A percentile compares a stretch with the other conserved stretches of the same genome.
Evolutionary conservation across 306 rosid genomes (phyloP).

Genomic region (Fagus crenata): DNA sequence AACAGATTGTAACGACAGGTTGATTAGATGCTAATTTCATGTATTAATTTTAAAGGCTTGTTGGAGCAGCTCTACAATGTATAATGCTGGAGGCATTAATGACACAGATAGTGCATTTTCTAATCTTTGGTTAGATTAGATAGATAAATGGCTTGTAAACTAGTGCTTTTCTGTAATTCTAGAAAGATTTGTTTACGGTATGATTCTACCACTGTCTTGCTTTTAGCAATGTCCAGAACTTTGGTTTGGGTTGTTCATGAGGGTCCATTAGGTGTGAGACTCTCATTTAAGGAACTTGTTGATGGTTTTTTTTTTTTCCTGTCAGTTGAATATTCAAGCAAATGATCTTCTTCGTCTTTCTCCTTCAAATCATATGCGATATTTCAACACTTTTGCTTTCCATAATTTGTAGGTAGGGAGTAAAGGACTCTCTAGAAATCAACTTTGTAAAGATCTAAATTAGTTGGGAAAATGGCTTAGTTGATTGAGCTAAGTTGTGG

Average conservation of each 20-base stretch:
- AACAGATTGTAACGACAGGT: no score
- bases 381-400: background rate
- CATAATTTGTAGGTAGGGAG: background rate
- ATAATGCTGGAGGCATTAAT: no score
- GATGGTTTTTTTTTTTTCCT: background rate
- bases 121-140: no score
- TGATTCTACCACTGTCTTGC: background rate
- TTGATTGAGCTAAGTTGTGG: background rate
- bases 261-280: background rate
- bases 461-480: background rate
- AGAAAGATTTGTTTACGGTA: background rate
- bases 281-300: background rate
- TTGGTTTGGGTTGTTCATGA: background rate
- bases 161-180: background rate
- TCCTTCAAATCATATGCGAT: background rate
- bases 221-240: background rate
- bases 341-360: background rate
- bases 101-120: no score
- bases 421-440: background rate
- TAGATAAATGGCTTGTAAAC: no score
- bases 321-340: background rate
- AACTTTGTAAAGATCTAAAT: background rate
- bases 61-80: no score
- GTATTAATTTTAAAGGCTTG: no score
- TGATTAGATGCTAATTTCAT: no score